phyloP scores from a whole-genome alignment of 352 stramenopile species.

The Pythium oligandrum region DNA sequence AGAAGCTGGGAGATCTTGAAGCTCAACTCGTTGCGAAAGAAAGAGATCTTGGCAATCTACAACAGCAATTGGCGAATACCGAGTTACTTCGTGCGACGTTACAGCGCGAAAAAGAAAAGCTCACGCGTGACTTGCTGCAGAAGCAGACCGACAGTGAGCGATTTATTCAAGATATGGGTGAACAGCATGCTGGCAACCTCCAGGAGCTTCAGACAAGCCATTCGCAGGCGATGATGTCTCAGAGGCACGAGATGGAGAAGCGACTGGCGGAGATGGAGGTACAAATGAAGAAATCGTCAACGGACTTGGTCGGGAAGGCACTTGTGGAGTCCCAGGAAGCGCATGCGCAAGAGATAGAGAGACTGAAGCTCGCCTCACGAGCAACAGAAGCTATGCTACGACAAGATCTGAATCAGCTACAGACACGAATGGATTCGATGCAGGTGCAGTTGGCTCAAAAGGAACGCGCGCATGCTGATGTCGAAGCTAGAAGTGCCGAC shows the following conservation, averaged over 20 bases:
- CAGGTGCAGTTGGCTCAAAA: conserved; percentile 12
- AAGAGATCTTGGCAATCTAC: too few relatives aligned
- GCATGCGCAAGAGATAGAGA: conserved; percentile 15
- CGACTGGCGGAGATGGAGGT: neutral
- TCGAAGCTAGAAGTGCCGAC: conserved; percentile 5
- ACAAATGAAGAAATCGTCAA: too few relatives aligned
- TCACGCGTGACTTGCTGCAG: too few relatives aligned
- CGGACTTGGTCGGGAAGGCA: conserved; percentile 14
- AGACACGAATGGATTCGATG: conserved; percentile 10
- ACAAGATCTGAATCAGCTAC: conserved; percentile 14
- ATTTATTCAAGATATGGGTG: too few relatives aligned
- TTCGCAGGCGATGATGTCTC: neutral
- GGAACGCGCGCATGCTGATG: neutral
- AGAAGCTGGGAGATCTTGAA: conserved; percentile 23
- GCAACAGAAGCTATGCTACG: conserved; percentile 6
- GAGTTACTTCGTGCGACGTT: too few relatives aligned
- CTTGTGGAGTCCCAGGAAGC: conserved; percentile 21
- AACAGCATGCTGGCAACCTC: too few relatives aligned
- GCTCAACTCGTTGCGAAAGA: conserved; percentile 10
- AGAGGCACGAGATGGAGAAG: neutral
- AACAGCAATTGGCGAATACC: too few relatives aligned
- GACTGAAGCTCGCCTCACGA: conserved; percentile 3
- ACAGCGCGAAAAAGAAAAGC: too few relatives aligned
- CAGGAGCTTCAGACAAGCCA: too few relatives aligned
- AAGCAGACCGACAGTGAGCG: too few relatives aligned